Base-by-base conservation (phyloP, 2,329 filamentous ascomycete species). In the Fusarium cicatricum region DNA sequence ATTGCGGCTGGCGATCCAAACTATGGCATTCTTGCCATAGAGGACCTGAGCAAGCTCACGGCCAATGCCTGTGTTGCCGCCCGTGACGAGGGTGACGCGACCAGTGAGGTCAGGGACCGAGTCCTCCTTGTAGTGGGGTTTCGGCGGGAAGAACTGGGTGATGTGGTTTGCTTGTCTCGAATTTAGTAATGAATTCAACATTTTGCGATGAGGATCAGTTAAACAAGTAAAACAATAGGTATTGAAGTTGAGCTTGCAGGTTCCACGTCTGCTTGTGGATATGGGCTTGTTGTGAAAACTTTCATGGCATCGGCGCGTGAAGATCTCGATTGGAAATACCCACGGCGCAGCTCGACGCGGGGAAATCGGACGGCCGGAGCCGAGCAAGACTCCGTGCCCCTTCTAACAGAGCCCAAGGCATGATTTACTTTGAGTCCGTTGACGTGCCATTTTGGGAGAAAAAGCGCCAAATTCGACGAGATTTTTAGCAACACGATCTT, bases 61-160 rank as follows among this genome's bases (percentile, higher is more conserved):
- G 10, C 84, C 84, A 7, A 85, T 74, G 74, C 74, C 74, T 0
- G 72, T 71, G 60, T 76, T 75, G 49, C 71, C 69, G 32, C 74
- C 74, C 1, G 74, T 87, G 14, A 87, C 78, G 55, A 87, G 77
- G 71, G 77, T 79, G 29, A 90, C 87, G 89, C 65, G 67, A 15
- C 51, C 58, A 4, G 61, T 62, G 26, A 69, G 67, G 34, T 70
- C 68, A 0, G 91, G 90, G 21, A 96, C 82, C 68, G 96, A 90
- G 71, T 93, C 19, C 33, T 70, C 68, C 2, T 60, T 70, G 43
- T 68, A 68, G 19, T 50, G 38, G 9, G 68, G 68, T 21, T 61
- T 67, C 2, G 64, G 58, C 5, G 68, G 68, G 11, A 66, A 67
- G 2, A 52, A 55, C 45, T 69, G 65, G 29, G 51, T 55, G 12